Conservation (phyloP, 2,329 filamentous ascomycete species). For the Intubia oerlemansii region DNA sequence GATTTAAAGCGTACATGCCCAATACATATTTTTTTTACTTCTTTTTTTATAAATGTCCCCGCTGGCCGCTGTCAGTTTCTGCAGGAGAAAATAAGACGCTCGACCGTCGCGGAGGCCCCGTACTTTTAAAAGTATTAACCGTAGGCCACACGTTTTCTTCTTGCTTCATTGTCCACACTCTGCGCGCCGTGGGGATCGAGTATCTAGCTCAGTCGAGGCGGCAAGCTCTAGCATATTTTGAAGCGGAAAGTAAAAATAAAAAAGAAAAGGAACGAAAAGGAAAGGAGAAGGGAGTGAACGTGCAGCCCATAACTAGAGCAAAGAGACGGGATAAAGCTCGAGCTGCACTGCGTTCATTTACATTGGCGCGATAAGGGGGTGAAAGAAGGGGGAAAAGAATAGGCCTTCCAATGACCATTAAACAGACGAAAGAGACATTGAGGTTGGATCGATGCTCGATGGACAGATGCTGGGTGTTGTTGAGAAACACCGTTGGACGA, state of each 20-base stretch:
- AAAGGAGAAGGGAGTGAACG: neutral
- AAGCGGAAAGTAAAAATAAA: conserved; percentile 19
- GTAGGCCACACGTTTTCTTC: too few species aligned
- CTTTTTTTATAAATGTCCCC: too few species aligned
- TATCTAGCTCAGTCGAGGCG: conserved; percentile 19
- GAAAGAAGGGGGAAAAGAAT: neutral
- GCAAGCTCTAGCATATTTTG: conserved; percentile 46
- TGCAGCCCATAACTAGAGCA: neutral
- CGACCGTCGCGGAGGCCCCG: too few species aligned
- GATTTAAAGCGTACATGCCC: too few species aligned
- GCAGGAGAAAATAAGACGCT: too few species aligned
- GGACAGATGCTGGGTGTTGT: too few species aligned
- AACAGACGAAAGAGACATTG: neutral
- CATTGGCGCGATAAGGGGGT: neutral
- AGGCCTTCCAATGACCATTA: neutral
- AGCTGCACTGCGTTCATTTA: neutral
- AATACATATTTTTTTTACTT: too few species aligned
- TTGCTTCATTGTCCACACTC: conserved; percentile 54
- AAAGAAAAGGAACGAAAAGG: neutral
- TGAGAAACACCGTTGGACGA: too few species aligned
- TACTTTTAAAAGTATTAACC: too few species aligned
- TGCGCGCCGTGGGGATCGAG: conserved; percentile 29
- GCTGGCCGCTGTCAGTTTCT: too few species aligned
- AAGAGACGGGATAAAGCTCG: neutral
- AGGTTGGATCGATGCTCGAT: too few species aligned